Percentiles rank a stretch among this genome's conserved stretches.
Conservation (phyloP, 2,329 filamentous ascomycete genomes). For the Exophiala mesophila region DNA sequence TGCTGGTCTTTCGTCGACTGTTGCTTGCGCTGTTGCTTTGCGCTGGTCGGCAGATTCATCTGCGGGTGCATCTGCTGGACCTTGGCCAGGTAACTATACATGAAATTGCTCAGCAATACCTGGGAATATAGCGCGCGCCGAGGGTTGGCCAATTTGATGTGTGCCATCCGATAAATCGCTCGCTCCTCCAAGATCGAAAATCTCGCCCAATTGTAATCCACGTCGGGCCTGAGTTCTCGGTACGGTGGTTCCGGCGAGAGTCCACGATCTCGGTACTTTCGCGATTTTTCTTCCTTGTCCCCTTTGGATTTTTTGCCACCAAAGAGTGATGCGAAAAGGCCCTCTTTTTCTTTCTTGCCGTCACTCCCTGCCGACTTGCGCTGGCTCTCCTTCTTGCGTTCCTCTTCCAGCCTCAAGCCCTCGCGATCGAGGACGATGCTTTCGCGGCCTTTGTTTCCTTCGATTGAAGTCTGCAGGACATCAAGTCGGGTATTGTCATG, state of each 20-base stretch:
- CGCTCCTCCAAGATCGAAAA: constrained; percentile 94
- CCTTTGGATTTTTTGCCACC: constrained; percentile 78
- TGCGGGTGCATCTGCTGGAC: constrained; percentile 98
- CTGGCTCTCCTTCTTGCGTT: constrained; percentile 70
- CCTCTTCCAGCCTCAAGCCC: constrained; percentile 62
- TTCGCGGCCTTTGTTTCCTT: constrained; percentile 65
- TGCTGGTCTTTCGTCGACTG: constrained; percentile 29
- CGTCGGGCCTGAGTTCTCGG: constrained; percentile 71
- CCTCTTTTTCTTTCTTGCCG: constrained; percentile 82
- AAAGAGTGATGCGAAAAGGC: constrained; percentile 91
- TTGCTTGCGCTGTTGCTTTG: constrained; percentile 57
- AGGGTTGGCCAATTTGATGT: constrained; percentile 98
- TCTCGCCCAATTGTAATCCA: constrained; percentile 93
- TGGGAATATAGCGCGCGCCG: constrained; percentile 87
- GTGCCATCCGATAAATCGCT: constrained; percentile 96
- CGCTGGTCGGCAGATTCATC: constrained; percentile 79
- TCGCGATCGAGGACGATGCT: constrained; percentile 80
- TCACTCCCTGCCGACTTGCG: constrained; percentile 65
- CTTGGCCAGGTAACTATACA: constrained; percentile 98
- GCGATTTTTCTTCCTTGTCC: constrained; percentile 67
- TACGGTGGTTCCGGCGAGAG: constrained; percentile 76
- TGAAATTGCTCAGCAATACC: constrained; percentile 95
- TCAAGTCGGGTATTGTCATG: constrained; percentile 82
- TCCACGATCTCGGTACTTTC: constrained; percentile 68
- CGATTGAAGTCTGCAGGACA: constrained; percentile 80